Evolutionary conservation across 2,329 filamentous ascomycete species (phyloP), one percentile per base, ranked within the genome.

Genomic region (Xenosphaeropsis pyriputrescens): DNA sequence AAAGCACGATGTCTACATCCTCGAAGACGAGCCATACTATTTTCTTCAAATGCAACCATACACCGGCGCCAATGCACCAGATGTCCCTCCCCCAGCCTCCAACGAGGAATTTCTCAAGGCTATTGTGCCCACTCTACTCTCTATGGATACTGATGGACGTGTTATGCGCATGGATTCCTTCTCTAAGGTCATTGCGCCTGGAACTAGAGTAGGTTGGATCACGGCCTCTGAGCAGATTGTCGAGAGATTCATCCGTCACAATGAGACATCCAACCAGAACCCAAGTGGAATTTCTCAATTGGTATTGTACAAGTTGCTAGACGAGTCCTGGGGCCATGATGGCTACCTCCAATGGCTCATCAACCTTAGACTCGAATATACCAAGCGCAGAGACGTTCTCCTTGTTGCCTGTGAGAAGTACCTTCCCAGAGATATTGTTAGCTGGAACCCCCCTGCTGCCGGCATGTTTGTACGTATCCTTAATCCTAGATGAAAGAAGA

Each of bases 131-230:
- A 81, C 80, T 2, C 75, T 81, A 39, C 67, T 94, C 22, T 83
- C 75, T 58, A 68, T 95, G 50, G 88, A 95, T 54, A 67, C 73
- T 1, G 86, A 94, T 56, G 89, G 88, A 6, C 80, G 88, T 43
- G 88, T 95, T 29, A 68, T 94, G 63, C 81, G 88, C 29, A 71
- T 95, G 59, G 88, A 95, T 56, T 93, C 85, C 0, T 93, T 95
- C 61, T 93, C 84, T 51, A 95, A 95, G 62, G 84, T 94, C 2
- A 68, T 94, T 22, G 71, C 85, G 0, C 88, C 89, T 0, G 88
- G 88, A 7, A 77, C 80, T 12, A 75, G 88, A 33, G 61, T 81
- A 31, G 88, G 88, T 32, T 98, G 91, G 89, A 71, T 95, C 41
- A 93, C 89, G 0, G 89, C 78, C 1, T 83, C 83, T 2, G 79